Percentiles rank a stretch among this genome's conserved stretches.
Evolutionary conservation across 768 basidiomycete species (phyloP).

Genomic region (Tricholoma hemisulphureum): DNA sequence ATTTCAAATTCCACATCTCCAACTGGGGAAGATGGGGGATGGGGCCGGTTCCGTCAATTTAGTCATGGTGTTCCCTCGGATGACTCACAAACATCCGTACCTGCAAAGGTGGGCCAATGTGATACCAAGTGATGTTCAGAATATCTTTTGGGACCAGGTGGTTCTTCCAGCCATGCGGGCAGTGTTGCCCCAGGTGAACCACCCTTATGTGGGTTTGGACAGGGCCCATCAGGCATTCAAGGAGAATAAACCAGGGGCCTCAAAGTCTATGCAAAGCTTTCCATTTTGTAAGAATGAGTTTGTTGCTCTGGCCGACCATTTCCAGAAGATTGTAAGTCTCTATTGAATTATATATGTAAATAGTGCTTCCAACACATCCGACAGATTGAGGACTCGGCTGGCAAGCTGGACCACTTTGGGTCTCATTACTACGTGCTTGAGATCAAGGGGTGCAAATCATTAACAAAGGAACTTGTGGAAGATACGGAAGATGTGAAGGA

Average conservation of each 20-base stretch:
- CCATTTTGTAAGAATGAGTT: constrained; percentile 6
- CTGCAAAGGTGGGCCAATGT: constrained; percentile 5
- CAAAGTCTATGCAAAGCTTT: not conserved
- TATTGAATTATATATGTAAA: not conserved
- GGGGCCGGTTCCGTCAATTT: constrained; percentile 9
- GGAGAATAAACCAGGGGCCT: not conserved
- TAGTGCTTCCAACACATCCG: too few relatives aligned
- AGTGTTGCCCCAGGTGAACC: not conserved
- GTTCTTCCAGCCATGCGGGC: constrained; percentile 6
- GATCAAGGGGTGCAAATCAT: too few relatives aligned
- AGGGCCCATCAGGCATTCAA: constrained; percentile 13
- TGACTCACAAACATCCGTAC: constrained; percentile 14
- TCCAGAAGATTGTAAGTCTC: too few relatives aligned
- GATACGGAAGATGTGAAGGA: too few relatives aligned
- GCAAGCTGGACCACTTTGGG: constrained; percentile 10
- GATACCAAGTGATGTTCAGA: constrained; percentile 11
- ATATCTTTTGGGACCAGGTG: constrained; percentile 12
- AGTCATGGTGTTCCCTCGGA: constrained; percentile 17
- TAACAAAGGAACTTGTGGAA: too few relatives aligned
- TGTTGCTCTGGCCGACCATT: not conserved
- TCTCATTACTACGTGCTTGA: too few relatives aligned
- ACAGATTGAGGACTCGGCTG: too few relatives aligned
- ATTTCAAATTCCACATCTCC: constrained; percentile 15
- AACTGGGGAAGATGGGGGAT: constrained; percentile 13
- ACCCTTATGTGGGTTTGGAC: constrained; percentile 5